Base-by-base conservation (phyloP, 345 rosid species). In the Noccaea caerulescens region DNA sequence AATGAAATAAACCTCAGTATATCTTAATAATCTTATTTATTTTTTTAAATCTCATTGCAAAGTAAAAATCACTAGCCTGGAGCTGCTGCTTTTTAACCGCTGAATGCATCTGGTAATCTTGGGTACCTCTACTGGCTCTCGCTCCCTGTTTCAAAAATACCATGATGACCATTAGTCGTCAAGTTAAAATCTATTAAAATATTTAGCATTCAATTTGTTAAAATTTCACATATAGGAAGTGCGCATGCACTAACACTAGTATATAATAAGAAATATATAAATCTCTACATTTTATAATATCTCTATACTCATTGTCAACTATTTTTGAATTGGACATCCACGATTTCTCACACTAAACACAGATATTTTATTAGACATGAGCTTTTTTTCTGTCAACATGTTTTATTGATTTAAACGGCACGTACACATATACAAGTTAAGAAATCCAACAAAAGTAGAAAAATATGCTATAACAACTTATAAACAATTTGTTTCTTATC, bases 31-130 rank as follows among this genome's bases (percentile, higher is more conserved):
- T 51, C 10, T 4, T 14, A 4, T 50, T 5, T 53, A 10, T 4
- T 8, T 34, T 34, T 44, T 13, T 0, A 62, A 42, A 52, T 30
- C 18, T 44, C 8, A 63, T 36, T 23, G 46, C 63, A 56, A 45
- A 61, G 16, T 38, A 59, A 58, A 58, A 18, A 64, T 43, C 14
- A 72, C 77, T 57, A 47, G 53, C 72, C 72, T 73, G 59, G 60
- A 5, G 52, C 53, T 73, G 52, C 77, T 65, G 53, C 72, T 73
- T 65, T 47, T 16, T 58, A 73, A 65, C 45, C 72, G 77, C 57
- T 14, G 43, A 57, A 65, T 65, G 66, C 53, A 41, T 65, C 58
- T 57, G 27, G 72, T 49, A 57, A 65, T 58, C 33, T 57, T 66
- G 12, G 66, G 72, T 57, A 39, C 4, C 27, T 73, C 77, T 30